Percentiles rank a stretch among this genome's conserved stretches.
Conservation (phyloP, 176 grass and related monocot species). For the Thalia dealbata region DNA sequence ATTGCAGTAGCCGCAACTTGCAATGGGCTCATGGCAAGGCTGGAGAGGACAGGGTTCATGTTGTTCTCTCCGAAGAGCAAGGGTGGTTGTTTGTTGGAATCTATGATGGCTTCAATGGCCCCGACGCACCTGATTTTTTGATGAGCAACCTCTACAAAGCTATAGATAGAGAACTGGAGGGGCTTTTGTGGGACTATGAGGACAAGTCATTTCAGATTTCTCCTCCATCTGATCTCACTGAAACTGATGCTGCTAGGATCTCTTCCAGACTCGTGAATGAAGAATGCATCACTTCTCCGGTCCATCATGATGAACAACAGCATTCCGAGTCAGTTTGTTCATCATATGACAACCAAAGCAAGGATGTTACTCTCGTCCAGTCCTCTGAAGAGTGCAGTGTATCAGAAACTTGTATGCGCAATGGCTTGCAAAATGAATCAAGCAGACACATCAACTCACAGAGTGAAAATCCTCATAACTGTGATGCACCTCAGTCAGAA, state of each 20-base stretch:
- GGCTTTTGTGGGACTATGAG: constrained; percentile 69
- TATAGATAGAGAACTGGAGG: constrained; percentile 88
- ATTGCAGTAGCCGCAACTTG: constrained; percentile 67
- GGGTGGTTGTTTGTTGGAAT: constrained; percentile 90
- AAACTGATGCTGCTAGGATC: constrained; percentile 17
- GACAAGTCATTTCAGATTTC: constrained; percentile 33
- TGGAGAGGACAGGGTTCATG: constrained; percentile 80
- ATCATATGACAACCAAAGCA: constrained; percentile 16
- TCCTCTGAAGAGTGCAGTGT: constrained; percentile 5
- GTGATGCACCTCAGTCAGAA: constrained; percentile 7
- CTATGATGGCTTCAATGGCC: constrained; percentile 87
- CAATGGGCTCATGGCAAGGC: constrained; percentile 97
- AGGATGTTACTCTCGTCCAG: constrained; percentile 21
- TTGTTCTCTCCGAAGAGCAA: constrained; percentile 90
- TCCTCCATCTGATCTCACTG: constrained; percentile 30
- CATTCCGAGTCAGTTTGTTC: constrained; percentile 23
- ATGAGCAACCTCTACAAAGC: constrained; percentile 87
- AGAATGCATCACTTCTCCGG: constrained; percentile 1
- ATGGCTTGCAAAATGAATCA: constrained; percentile 16
- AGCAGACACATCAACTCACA: constrained; percentile 13
- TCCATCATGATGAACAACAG: constrained; percentile 12
- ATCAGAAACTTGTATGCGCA: constrained; percentile 8
- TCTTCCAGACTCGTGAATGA: constrained; percentile 16
- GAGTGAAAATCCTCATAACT: constrained; percentile 18
- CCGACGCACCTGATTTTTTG: constrained; percentile 83